Base-by-base conservation (phyloP, 192 early-diverging fungal genomes). In the Linnemannia elongata region DNA sequence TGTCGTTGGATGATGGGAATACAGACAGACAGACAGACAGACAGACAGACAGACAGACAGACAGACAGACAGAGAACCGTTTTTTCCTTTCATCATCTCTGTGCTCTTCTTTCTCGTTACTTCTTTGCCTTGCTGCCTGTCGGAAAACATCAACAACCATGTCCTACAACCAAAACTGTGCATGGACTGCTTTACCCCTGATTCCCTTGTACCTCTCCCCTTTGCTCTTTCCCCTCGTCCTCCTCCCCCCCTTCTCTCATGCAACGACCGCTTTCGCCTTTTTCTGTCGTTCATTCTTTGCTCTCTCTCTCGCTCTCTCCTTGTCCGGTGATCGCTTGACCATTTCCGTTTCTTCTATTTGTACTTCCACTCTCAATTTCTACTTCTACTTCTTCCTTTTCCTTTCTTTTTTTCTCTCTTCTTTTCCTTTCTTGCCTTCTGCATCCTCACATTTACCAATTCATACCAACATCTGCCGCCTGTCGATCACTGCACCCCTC, bases 401-500 rank as follows among this genome's bases (percentile, higher is more conserved):
- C 17, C n/a, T 74, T 44, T 49, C 36, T 45, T 42, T 60, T 41
- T 30, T 49, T 55, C 47, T 57, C 1, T 18, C 60, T 68, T 39
- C 42, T 36, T 30, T 74, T 57, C 39, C 70, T 72, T 30, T 49
- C 49, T 72, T 30, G 39, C 49, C 42, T 68, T 66, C 39, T 27
- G n/a, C 45, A 39, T 52, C 44, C 1, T n/a, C 35, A 20, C 30
- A 13, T 47, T 75, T 54, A 10, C 44, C 49, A 52, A 39, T 33
- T 44, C 72, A 18, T 52, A 20, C 18, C 20, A 18, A 38, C 22
- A 45, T 45, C 63, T 75, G 73, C 73, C 66, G 20, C 47, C 57
- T 30, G 73, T 55, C 78, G 55, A 80, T 74, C 78, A 44, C 52
- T 42, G 38, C 60, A 33, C 55, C 55, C 2, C 33, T 33, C 35